Evolutionary conservation across 2,329 filamentous ascomycete genomes (phyloP).

Genomic region (Blumeriella jaapii): DNA sequence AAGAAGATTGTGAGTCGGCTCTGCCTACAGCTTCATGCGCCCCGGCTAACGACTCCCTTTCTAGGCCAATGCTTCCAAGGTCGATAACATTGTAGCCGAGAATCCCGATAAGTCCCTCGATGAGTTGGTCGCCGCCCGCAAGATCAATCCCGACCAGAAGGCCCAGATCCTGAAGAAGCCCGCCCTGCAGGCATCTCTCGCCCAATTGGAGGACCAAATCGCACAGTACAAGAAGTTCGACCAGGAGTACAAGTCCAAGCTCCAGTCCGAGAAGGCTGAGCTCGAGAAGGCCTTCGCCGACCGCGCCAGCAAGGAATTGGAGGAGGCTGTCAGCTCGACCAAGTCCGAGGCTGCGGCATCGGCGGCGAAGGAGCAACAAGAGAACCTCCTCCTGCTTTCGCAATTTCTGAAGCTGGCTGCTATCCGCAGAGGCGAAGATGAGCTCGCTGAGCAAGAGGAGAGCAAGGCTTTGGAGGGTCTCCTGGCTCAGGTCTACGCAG

Average conservation of each 20-base stretch:
- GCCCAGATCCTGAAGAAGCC: slow-evolving; percentile 69
- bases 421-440: slow-evolving; percentile 58
- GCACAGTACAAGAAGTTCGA: slow-evolving; percentile 65
- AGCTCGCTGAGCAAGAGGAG: slow-evolving; percentile 53
- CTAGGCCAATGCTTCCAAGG: slow-evolving; percentile 60
- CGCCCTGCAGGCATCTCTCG: slow-evolving; percentile 53
- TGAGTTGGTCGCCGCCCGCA: slow-evolving; percentile 56
- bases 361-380: slow-evolving; percentile 44
- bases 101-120: slow-evolving; percentile 62
- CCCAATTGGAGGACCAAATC: slow-evolving; percentile 63
- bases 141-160: slow-evolving; percentile 75
- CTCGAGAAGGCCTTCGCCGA: slow-evolving; percentile 45
- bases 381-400: slow-evolving; percentile 58
- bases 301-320: slow-evolving; percentile 33
- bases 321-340: slow-evolving; percentile 38
- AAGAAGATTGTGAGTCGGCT: slow-evolving; percentile 77
- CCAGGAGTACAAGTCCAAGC: slow-evolving; percentile 53
- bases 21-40: background rate
- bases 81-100: slow-evolving; percentile 56
- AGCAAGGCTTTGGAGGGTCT: slow-evolving; percentile 73
- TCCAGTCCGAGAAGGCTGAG: slow-evolving; percentile 46
- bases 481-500: slow-evolving; percentile 66
- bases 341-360: slow-evolving; percentile 40
- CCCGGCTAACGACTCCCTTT: slow-evolving; percentile 12
- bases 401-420: slow-evolving; percentile 74